phyloP scores from a whole-genome alignment of 805 yeast genomes.

The Yamadazyma paraphyllophila region DNA sequence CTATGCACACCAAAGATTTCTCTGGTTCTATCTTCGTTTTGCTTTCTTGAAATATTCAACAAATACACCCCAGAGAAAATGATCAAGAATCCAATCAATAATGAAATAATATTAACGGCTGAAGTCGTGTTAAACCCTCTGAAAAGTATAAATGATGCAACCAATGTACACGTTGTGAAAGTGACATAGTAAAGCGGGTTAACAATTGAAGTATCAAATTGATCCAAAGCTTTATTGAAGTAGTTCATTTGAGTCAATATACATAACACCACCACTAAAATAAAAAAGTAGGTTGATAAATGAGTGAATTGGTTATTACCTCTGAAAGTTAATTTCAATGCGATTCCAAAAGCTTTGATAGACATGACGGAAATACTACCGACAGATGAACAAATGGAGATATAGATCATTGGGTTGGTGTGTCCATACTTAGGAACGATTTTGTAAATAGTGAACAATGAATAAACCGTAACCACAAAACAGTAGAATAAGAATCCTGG shows the following conservation, averaged over 20 bases:
- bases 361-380: constrained; percentile 91
- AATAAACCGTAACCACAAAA: constrained; percentile 59
- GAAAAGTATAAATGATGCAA: constrained; percentile 83
- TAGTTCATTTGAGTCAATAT: constrained; percentile 91
- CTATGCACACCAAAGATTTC: constrained; percentile 61
- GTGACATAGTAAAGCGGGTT: constrained; percentile 90
- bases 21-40: constrained; percentile 50
- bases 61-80: constrained; percentile 86
- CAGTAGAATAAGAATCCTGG: constrained; percentile 76
- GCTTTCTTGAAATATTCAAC: constrained; percentile 72
- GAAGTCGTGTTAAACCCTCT: constrained; percentile 84
- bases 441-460: constrained; percentile 75
- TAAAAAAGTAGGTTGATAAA: constrained; percentile 77
- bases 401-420: constrained; percentile 82
- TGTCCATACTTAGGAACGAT: constrained; percentile 80
- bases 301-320: constrained; percentile 90
- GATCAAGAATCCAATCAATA: constrained; percentile 80
- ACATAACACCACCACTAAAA: constrained; percentile 73
- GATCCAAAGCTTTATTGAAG: constrained; percentile 90
- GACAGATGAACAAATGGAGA: constrained; percentile 84
- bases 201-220: constrained; percentile 88
- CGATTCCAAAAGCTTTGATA: constrained; percentile 91
- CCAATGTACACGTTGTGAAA: constrained; percentile 82
- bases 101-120: constrained; percentile 74
- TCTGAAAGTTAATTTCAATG: constrained; percentile 74